Evolutionary conservation across 2,329 filamentous ascomycete species (phyloP).

Genomic region (Rutstroemia sydowiana): DNA sequence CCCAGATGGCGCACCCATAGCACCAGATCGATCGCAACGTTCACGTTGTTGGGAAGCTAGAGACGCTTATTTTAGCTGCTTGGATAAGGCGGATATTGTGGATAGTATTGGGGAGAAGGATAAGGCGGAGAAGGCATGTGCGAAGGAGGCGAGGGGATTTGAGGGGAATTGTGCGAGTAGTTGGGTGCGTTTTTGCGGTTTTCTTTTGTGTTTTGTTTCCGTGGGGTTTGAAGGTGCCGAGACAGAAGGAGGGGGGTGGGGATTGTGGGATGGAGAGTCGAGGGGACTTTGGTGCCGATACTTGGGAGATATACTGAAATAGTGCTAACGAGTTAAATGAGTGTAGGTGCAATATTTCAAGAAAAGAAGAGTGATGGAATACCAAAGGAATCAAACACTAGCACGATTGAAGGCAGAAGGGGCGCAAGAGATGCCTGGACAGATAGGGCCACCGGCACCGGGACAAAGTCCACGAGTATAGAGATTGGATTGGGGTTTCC

Average conservation of each 20-base stretch:
- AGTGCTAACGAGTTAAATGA: slow-evolving; percentile 13
- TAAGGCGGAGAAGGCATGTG: slow-evolving; percentile 51
- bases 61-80: slow-evolving; percentile 80
- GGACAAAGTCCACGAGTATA: slow-evolving; percentile 10
- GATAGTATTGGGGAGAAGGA: slow-evolving; percentile 58
- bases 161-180: slow-evolving; percentile 80
- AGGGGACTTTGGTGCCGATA: no score
- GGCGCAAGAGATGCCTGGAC: slow-evolving; percentile 48
- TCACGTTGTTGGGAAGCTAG: slow-evolving; percentile 82
- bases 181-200: slow-evolving; percentile 61
- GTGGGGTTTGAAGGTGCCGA: no score
- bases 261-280: no score
- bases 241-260: no score
- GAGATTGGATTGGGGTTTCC: no score
- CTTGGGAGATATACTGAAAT: background rate
- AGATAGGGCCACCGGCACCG: slow-evolving; percentile 16
- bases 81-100: slow-evolving; percentile 74
- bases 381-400: slow-evolving; percentile 74
- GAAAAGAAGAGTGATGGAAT: slow-evolving; percentile 87
- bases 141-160: slow-evolving; percentile 56
- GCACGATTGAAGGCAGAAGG: slow-evolving; percentile 68
- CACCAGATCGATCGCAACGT: slow-evolving; percentile 79
- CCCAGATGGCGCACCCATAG: slow-evolving; percentile 57
- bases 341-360: slow-evolving; percentile 94
- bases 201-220: background rate